A percentile compares a stretch with the other conserved stretches of the same genome.
These are phyloP conservation scores for Diplodia seriata DNA, from an alignment of 2,329 filamentous ascomycete species.

Conservation along the genomic window DNA sequence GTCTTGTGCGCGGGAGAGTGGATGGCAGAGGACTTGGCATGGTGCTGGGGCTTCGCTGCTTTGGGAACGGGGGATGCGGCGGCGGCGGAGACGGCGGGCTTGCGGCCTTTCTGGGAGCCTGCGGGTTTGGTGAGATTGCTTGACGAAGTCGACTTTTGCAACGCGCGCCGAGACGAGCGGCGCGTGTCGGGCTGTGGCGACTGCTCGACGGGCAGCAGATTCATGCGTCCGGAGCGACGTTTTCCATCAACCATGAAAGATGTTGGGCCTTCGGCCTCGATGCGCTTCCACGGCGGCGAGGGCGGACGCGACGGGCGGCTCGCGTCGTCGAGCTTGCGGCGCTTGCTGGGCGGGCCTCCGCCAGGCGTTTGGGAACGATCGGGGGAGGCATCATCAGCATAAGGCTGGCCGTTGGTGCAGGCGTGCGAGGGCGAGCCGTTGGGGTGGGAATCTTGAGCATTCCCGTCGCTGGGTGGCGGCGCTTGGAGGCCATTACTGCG, in stretches of 20 bases:
- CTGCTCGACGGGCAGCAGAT: slow-evolving; percentile 56
- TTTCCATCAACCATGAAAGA: slow-evolving; percentile 73
- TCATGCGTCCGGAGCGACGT: slow-evolving; percentile 67
- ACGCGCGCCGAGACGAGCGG: slow-evolving; percentile 33
- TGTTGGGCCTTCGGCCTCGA: slow-evolving; percentile 84
- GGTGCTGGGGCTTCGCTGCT: slow-evolving; percentile 14
- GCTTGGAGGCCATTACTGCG: slow-evolving; percentile 36
- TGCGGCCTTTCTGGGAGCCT: slow-evolving; percentile 24
- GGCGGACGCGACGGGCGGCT: slow-evolving; percentile 54
- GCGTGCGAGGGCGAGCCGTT: neutral
- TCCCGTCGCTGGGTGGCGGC: neutral
- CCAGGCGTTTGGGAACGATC: slow-evolving; percentile 15
- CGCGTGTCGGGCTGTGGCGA: slow-evolving; percentile 54
- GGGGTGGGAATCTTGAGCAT: slow-evolving; percentile 8
- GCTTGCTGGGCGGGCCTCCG: slow-evolving; percentile 59
- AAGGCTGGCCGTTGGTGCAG: slow-evolving; percentile 16
- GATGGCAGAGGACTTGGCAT: slow-evolving; percentile 20
- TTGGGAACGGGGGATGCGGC: slow-evolving; percentile 10
- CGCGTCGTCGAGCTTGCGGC: slow-evolving; percentile 62
- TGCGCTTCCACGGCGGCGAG: slow-evolving; percentile 94
- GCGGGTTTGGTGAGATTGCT: slow-evolving; percentile 18
- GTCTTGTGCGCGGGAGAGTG: slow-evolving; percentile 18
- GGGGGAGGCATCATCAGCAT: slow-evolving; percentile 20
- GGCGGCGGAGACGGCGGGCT: neutral
- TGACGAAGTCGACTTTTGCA: slow-evolving; percentile 29